Percentiles rank a stretch among this genome's conserved stretches.
These are phyloP conservation scores for Chytriomyces confervae DNA, from an alignment of 192 early-diverging fungal genomes.

Conservation along the genomic window DNA sequence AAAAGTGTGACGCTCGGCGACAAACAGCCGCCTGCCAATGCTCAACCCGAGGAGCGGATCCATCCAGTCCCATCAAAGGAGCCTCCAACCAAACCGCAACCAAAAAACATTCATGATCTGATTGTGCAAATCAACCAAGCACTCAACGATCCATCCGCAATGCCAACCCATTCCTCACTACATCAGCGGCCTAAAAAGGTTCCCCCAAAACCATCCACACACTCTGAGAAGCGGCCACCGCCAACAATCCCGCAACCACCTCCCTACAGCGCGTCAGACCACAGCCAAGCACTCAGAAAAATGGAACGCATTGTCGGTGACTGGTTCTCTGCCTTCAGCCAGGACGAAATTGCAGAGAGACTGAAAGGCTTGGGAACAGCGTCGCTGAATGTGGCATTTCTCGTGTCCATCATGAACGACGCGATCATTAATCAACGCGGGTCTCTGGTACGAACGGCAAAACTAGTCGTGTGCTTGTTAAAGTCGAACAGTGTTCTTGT, in stretches of 20 bases:
- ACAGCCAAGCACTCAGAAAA: background rate
- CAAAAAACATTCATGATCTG: background rate
- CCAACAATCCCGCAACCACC: background rate
- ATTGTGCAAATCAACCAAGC: background rate
- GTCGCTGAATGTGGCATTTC: background rate
- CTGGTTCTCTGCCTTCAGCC: constrained; percentile 1
- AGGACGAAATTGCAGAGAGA: background rate
- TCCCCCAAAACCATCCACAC: background rate
- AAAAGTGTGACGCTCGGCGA: no score
- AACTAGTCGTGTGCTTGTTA: background rate
- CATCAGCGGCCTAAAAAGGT: no score
- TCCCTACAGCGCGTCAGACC: background rate
- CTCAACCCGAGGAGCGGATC: no score
- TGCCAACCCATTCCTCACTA: background rate
- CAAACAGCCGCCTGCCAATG: no score
- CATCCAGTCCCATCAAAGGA: no score
- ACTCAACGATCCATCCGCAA: background rate
- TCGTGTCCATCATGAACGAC: background rate
- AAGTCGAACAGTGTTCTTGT: background rate
- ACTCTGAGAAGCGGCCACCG: background rate
- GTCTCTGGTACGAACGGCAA: constrained; percentile 5
- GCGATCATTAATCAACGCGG: background rate
- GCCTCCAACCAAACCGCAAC: background rate
- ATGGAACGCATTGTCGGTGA: constrained; percentile 15
- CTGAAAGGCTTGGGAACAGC: background rate